Evolutionary conservation across 2,329 filamentous ascomycete genomes (phyloP).

Genomic region (Westerdykella aurantiaca): DNA sequence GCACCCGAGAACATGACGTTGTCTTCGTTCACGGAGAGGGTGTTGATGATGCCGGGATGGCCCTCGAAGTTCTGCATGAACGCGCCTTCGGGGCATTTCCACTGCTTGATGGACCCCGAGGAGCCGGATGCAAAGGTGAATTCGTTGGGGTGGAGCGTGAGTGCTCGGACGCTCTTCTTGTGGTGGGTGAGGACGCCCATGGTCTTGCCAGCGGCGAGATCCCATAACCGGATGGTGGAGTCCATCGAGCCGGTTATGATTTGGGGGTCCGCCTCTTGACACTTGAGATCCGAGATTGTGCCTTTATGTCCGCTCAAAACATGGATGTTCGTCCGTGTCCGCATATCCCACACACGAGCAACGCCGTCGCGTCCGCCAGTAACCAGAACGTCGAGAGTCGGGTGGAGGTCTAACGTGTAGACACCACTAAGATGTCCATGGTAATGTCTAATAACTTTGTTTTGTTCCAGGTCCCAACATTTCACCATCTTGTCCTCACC

Average conservation of each 20-base stretch:
- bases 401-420: conserved; percentile 88
- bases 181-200: conserved; percentile 96
- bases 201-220: conserved; percentile 90
- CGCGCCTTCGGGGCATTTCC: conserved; percentile 95
- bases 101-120: conserved; percentile 94
- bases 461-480: conserved; percentile 99
- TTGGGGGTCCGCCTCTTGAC: conserved; percentile 94
- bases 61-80: conserved; percentile 99
- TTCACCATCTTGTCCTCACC: conserved; percentile 99
- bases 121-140: conserved; percentile 95
- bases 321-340: conserved; percentile 90
- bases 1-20: conserved; percentile 92
- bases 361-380: conserved; percentile 94
- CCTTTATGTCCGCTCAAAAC: conserved; percentile 86
- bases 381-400: conserved; percentile 87
- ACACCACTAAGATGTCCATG: conserved; percentile 95
- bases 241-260: conserved; percentile 92
- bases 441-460: conserved; percentile 97
- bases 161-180: conserved; percentile 88
- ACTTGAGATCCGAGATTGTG: conserved; percentile 83
- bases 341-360: conserved; percentile 96
- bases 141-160: conserved; percentile 81
- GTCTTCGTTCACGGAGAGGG: conserved; percentile 85
- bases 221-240: conserved; percentile 86
- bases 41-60: conserved; percentile 95